Evolutionary conservation across 1,284 basidiomycete genomes (phyloP), one percentile per base, ranked within the genome.

Genomic region (Amylostereum areolatum): DNA sequence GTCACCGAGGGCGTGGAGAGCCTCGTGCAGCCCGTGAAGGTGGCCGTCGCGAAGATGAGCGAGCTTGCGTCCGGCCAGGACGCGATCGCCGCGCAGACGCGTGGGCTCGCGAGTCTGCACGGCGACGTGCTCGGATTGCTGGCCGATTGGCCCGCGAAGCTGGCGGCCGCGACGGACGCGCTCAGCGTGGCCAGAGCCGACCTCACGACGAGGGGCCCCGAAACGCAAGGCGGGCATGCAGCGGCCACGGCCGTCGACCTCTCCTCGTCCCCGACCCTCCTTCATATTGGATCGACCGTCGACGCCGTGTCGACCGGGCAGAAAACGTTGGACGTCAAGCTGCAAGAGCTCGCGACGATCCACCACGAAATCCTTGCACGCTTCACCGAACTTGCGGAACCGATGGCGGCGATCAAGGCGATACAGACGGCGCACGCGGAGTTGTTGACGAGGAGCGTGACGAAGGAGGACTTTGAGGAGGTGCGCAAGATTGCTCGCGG

Each of bases 381-480:
- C 48, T 64, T 89, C 45, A 67, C 70, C 45, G 62, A 67, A 2
- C 67, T 91, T 34, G 85, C 86, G 1, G 78, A 81, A 29, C 65
- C 73, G 2, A 70, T 90, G 51, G 65, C 75, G n/a, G 74, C 80
- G 0, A 74, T 75, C 11, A 71, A 72, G 50, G 71, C 75, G 25
- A 60, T 89, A 10, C 80, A 85, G 56, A 73, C 69, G 31, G 73
- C 77, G 12, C 78, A 88, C 51, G 72, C 76, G 5, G 85, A 87
- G 51, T 72, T 89, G 46, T 66, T 78, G 5, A 75, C 80, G 2
- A 75, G 73, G 7, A 76, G 81, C 51, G 69, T 71, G 6, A 71
- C 72, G 27, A 77, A 77, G 60, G 77, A 77, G 41, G 83, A 87
- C 57, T 64, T 81, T 34, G 83, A 89, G 12, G 87, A 89, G 46